Conservation (phyloP, 116 monocot genomes). For the Thalassia testudinum region DNA sequence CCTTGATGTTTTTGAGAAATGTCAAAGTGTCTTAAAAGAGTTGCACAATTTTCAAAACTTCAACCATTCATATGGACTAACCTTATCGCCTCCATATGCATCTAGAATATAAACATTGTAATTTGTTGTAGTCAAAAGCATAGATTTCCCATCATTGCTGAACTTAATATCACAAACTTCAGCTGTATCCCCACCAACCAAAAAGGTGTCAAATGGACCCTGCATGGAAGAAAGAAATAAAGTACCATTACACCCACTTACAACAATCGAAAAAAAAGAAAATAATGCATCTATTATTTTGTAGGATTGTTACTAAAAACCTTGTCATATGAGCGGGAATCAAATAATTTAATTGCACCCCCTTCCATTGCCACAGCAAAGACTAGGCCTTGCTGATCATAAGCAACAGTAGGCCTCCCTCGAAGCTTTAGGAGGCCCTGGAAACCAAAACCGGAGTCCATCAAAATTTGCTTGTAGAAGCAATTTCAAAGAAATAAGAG, state of each 20-base stretch:
- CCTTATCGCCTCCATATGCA: slow-evolving; percentile 97
- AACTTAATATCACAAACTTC: slow-evolving; percentile 99
- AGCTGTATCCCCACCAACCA: slow-evolving; percentile 98
- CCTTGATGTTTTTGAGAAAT: background rate
- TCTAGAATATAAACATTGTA: slow-evolving; percentile 92
- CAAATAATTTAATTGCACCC: slow-evolving; percentile 95
- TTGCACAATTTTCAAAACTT: background rate
- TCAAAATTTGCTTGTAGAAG: background rate
- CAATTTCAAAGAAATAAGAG: background rate
- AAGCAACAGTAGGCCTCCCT: slow-evolving; percentile 93
- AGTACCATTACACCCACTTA: background rate
- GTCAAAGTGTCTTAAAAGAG: background rate
- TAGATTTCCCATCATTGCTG: slow-evolving; percentile 97
- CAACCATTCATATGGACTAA: slow-evolving; percentile 10
- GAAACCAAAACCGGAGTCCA: background rate
- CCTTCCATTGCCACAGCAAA: slow-evolving; percentile 99
- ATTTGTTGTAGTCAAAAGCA: slow-evolving; percentile 94
- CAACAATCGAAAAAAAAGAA: background rate
- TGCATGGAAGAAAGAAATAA: slow-evolving; percentile 9
- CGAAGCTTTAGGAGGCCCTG: slow-evolving; percentile 81
- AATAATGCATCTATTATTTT: background rate
- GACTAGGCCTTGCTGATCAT: slow-evolving; percentile 99
- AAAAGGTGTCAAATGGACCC: slow-evolving; percentile 98
- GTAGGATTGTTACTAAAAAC: no score
- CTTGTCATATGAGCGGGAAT: slow-evolving; percentile 98